Evolutionary conservation across 768 basidiomycete species (phyloP).

Genomic region (Tricholoma saponaceum): DNA sequence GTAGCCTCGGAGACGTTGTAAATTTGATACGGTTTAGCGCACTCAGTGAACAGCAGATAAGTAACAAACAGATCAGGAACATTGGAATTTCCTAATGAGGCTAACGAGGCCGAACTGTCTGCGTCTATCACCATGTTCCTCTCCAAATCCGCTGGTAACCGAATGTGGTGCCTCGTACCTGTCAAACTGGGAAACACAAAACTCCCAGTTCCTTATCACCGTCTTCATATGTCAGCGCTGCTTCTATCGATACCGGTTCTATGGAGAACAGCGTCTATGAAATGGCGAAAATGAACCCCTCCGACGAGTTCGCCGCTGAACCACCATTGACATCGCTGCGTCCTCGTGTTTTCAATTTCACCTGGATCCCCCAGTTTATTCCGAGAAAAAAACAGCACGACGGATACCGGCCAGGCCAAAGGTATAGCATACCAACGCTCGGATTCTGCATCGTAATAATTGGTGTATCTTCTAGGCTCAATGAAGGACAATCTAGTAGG

Average conservation of each 20-base stretch:
- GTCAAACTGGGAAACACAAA: background rate
- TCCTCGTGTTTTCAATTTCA: slow-evolving; percentile 1
- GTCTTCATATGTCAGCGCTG: background rate
- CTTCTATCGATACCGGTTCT: too few relatives aligned
- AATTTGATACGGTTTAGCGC: too few relatives aligned
- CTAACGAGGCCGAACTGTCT: background rate
- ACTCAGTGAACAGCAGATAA: background rate
- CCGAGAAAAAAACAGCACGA: background rate
- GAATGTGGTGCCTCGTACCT: background rate
- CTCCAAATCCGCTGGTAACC: background rate
- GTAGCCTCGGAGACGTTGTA: background rate
- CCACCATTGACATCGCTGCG: slow-evolving; percentile 7
- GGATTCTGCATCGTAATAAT: background rate
- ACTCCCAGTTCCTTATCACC: background rate
- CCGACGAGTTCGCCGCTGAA: background rate
- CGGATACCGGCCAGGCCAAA: background rate
- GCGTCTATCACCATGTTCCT: background rate
- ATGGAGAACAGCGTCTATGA: background rate
- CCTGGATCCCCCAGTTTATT: background rate
- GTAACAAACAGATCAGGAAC: background rate
- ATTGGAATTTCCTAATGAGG: background rate
- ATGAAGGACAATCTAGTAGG: background rate
- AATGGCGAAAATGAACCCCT: background rate
- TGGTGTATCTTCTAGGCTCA: background rate
- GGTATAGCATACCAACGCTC: background rate